A percentile compares a stretch with the other conserved stretches of the same genome.
These are phyloP conservation scores for Fusarium udum DNA, from an alignment of 2,329 filamentous ascomycete genomes.

Conservation along the genomic window DNA sequence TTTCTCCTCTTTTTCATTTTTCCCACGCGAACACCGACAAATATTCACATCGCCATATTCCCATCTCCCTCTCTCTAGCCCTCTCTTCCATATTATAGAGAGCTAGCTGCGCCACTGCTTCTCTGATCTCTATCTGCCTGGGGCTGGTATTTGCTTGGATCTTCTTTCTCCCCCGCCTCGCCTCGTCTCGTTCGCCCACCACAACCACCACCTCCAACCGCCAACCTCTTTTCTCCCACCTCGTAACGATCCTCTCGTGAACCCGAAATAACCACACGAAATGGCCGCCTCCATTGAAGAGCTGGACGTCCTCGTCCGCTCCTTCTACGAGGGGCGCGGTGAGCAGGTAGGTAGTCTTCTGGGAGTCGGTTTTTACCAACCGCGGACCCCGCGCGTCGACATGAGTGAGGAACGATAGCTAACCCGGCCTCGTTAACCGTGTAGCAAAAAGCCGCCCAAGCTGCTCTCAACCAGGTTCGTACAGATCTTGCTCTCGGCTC, in stretches of 20 bases:
- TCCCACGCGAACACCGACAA: constrained; percentile 23
- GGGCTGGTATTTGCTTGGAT: constrained; percentile 41
- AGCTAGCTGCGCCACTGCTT: constrained; percentile 24
- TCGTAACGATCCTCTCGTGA: constrained; percentile 44
- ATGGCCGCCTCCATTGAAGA: constrained; percentile 85
- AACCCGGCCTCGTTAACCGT: constrained; percentile 48
- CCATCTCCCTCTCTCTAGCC: neutral
- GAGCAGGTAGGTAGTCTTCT: constrained; percentile 73
- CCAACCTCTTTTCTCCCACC: constrained; percentile 36
- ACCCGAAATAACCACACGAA: constrained; percentile 44
- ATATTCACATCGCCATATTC: neutral
- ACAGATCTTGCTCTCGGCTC: constrained; percentile 8
- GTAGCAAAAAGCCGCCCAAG: constrained; percentile 96
- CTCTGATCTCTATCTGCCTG: constrained; percentile 36
- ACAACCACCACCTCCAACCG: constrained; percentile 31
- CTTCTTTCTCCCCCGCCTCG: constrained; percentile 43
- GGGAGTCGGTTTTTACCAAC: constrained; percentile 28
- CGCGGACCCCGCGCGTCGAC: constrained; percentile 35
- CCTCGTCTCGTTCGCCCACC: constrained; percentile 33
- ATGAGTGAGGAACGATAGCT: constrained; percentile 29
- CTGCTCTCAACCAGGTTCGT: constrained; percentile 88
- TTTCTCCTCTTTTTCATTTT: constrained; percentile 37
- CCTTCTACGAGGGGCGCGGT: constrained; percentile 97
- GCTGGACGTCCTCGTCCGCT: constrained; percentile 94
- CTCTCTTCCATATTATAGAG: constrained; percentile 20